Evolutionary conservation across 106 monocot genomes (phyloP), one percentile per base, ranked within the genome.

Genomic region (Iris macrosiphon): DNA sequence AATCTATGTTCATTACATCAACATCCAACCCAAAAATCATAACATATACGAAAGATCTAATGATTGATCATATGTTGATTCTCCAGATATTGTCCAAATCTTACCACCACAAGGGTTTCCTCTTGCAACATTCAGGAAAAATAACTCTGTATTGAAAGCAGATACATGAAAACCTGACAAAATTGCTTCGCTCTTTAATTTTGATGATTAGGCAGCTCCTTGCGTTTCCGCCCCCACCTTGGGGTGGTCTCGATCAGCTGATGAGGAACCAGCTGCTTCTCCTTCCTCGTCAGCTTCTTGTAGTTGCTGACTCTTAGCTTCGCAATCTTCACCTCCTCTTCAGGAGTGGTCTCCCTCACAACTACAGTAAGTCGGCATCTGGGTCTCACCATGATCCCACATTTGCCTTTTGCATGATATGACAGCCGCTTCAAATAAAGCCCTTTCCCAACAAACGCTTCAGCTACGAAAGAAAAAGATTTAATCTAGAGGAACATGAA

Each of bases 371-470:
- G 48, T 12, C 90, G 54, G 29, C 86, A 90, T 48, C 74, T 90
- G 1, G 96, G 96, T 51, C 96, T 71, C 24, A 86, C 90, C 90
- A 72, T 96, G 28, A 96, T 78, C 13, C 96, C 96, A 17, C 75
- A 59, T 59, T 90, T 70, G 40, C 89, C 86, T 51, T 96, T 96
- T 6, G 90, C 76, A 70, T 96, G 96, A 72, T 86, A 90, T 0
- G 96, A 96, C 15, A 96, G 4, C 26, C 96, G 63, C 75, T 96
- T 96, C 61, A 96, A 39, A 65, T 55, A 90, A 4, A 78, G 5
- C 8, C 96, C 96, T 64, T 96, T 96, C 9, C 96, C 90, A 16
- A 90, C 95, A 78, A 90, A 96, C 16, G 86, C 90, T 62, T 96
- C 96, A 15, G 60, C 96, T 96, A 40, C 23, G 19, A 22, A 45